A percentile compares a stretch with the other conserved stretches of the same genome.
Conservation (phyloP, 768 basidiomycete species). For the Lentinula edodes region DNA sequence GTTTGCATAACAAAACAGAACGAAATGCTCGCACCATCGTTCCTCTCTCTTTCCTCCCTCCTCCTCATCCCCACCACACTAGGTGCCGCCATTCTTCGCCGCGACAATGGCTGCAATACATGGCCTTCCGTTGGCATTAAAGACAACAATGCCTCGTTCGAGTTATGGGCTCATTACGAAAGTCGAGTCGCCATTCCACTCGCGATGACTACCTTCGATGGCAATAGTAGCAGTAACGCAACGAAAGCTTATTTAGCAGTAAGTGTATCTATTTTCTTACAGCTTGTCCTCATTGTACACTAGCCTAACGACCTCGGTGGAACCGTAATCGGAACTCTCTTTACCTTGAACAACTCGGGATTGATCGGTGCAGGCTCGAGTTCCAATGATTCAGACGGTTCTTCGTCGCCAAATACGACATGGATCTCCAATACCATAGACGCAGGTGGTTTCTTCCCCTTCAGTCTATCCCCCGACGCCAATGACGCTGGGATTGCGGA, state of each 20-base stretch:
- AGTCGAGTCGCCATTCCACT: not conserved
- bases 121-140: not conserved
- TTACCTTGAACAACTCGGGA: not conserved
- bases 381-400: not conserved
- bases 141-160: not conserved
- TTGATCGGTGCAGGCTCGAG: not conserved
- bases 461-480: not conserved
- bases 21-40: too few relatives aligned
- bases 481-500: not conserved
- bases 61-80: too few relatives aligned
- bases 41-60: too few relatives aligned
- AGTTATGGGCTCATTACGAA: not conserved
- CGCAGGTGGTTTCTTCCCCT: not conserved
- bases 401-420: not conserved
- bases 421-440: conserved; percentile 1
- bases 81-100: not conserved
- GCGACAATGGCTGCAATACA: not conserved
- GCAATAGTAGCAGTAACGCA: not conserved
- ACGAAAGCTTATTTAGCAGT: not conserved
- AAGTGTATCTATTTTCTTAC: not conserved
- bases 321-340: not conserved
- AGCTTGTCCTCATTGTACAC: not conserved
- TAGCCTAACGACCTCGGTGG: not conserved
- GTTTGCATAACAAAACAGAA: too few relatives aligned
- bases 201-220: not conserved